Conservation (phyloP, 164 flowering plant genomes). For the Paratinospora sagittata region DNA sequence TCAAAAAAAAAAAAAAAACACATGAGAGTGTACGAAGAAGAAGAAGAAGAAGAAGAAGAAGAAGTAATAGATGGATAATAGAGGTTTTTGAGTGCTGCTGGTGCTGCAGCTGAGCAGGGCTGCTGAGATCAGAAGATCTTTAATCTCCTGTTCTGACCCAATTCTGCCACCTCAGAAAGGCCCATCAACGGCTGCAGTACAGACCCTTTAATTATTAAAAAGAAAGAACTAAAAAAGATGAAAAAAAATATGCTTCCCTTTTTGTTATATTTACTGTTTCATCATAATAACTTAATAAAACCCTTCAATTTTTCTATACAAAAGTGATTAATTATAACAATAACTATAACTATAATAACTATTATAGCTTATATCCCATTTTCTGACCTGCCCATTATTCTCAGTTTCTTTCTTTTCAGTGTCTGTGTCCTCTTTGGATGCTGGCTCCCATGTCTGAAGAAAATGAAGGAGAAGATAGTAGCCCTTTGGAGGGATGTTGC, state of each 20-base stretch:
- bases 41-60: neutral
- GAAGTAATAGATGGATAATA: no score
- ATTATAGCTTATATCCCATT: neutral
- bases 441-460: neutral
- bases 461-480: neutral
- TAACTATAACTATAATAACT: no score
- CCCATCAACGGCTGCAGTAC: conserved; percentile 25
- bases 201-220: conserved; percentile 9
- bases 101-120: no score
- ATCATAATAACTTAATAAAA: no score
- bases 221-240: neutral
- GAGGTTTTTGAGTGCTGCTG: no score
- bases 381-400: neutral
- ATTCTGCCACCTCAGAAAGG: conserved; percentile 29
- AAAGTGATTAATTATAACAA: no score
- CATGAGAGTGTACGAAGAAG: neutral
- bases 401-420: neutral
- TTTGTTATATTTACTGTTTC: conserved; percentile 11
- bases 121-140: conserved; percentile 38
- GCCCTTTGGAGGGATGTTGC: neutral
- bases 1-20: no score
- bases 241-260: no score
- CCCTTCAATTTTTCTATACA: no score
- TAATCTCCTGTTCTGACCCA: conserved; percentile 43
- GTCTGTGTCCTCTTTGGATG: no score